Base-by-base conservation (phyloP, 805 yeast genomes). In the Yarrowia alimentaria region DNA sequence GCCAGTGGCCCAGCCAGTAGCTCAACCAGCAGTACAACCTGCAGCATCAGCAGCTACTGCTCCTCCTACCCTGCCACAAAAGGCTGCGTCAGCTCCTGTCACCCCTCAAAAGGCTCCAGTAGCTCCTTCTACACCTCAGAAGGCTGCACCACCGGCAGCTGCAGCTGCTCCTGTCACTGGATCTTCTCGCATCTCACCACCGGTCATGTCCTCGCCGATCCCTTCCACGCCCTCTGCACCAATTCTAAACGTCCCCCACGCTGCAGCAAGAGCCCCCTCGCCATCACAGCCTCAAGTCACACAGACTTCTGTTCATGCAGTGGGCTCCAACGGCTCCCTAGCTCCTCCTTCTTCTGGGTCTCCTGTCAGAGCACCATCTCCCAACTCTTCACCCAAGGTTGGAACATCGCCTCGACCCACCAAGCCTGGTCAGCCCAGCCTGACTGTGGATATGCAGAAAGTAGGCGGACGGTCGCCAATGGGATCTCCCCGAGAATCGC, bases 391-490 rank as follows among this genome's bases (percentile, higher is more conserved):
- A n/a, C n/a, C n/a, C n/a, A n/a, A n/a, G n/a, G n/a, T n/a, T n/a
- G n/a, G n/a, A n/a, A n/a, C n/a, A n/a, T n/a, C n/a, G n/a, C n/a
- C n/a, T n/a, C n/a, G n/a, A n/a, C n/a, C n/a, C n/a, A n/a, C n/a
- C n/a, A 37, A 37, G 25, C 30, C 42, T 0, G 14, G 29, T 11
- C 42, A 14, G 9, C 42, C 42, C 9, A 29, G 25, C 12, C 43
- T 37, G 19, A 25, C 43, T 1, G 43, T 37, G 14, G 43, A 37
- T 14, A 37, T 37, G 43, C 43, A 24, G 5, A 37, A 37, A 12
- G 43, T 37, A 2, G 42, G 29, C 5, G 26, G 26, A 5, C 29
- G 30, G 3, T 37, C 43, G 7, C 43, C 43, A 11, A n/a, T 0
- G 0, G 29, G 22, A 2, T 37, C 43, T 18, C 43, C 43, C 5